Conservation (phyloP, 2,329 filamentous ascomycete genomes). For the Exophiala bonariae region DNA sequence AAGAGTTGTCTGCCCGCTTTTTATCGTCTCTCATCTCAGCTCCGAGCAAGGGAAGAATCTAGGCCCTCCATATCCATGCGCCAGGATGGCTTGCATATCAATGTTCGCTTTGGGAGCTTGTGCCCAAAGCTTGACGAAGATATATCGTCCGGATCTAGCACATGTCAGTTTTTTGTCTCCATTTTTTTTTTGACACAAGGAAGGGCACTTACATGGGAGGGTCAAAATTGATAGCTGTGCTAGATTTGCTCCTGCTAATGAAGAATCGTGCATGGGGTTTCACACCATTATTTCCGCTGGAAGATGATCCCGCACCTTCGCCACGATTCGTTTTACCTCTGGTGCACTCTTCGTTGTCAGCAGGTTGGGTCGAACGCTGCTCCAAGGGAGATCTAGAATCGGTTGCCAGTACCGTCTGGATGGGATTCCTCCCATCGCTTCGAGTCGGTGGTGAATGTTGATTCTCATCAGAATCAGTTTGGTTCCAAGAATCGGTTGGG, state of each 20-base stretch:
- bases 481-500: too few species aligned
- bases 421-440: not conserved
- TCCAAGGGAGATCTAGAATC: too few species aligned
- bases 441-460: conserved; percentile 6
- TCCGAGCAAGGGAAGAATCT: conserved; percentile 76
- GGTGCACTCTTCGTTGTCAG: conserved; percentile 16
- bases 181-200: not conserved
- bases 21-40: conserved; percentile 47
- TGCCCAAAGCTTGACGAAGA: conserved; percentile 89
- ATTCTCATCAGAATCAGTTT: conserved; percentile 8
- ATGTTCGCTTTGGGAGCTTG: conserved; percentile 75
- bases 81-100: conserved; percentile 83
- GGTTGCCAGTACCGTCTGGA: too few species aligned
- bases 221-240: conserved; percentile 83
- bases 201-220: conserved; percentile 62
- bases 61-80: conserved; percentile 80
- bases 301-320: conserved; percentile 34
- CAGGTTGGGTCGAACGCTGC: too few species aligned
- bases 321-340: not conserved
- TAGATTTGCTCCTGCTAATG: conserved; percentile 78
- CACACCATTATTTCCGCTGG: conserved; percentile 52
- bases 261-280: conserved; percentile 78
- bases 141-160: conserved; percentile 64
- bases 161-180: conserved; percentile 8
- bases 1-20: too few species aligned